These are phyloP conservation scores for Aphanomyces cochlioides DNA, from an alignment of 352 stramenopile species.

Conservation along the genomic window DNA sequence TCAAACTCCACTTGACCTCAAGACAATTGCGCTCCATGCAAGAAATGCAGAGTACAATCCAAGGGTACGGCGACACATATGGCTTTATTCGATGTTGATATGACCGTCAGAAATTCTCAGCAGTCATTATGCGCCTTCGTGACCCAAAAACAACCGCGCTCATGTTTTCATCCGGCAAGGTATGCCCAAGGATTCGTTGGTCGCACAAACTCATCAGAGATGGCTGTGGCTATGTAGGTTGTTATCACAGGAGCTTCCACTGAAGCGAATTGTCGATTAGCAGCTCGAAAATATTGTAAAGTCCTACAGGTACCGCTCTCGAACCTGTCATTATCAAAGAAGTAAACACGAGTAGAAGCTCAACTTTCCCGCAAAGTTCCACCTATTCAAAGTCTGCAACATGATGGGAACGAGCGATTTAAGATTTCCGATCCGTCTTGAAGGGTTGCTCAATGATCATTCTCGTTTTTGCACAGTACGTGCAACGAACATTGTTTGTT, in stretches of 20 bases:
- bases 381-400: constrained; percentile 95
- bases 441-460: constrained; percentile 96
- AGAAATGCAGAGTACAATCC: constrained; percentile 99
- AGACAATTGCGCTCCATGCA: constrained; percentile 95
- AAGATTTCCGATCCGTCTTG: constrained; percentile 97
- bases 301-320: constrained; percentile 44
- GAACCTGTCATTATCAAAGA: not conserved
- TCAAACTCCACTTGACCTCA: constrained; percentile 93
- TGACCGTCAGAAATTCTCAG: constrained; percentile 80
- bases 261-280: constrained; percentile 77
- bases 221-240: constrained; percentile 43
- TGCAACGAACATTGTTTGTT: constrained; percentile 16
- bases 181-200: constrained; percentile 29
- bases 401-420: constrained; percentile 98
- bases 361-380: constrained; percentile 80
- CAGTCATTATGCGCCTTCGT: constrained; percentile 93
- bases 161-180: constrained; percentile 96
- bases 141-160: constrained; percentile 97
- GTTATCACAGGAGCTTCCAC: constrained; percentile 79
- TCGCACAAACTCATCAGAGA: not conserved
- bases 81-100: not conserved
- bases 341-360: constrained; percentile 57
- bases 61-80: constrained; percentile 56
- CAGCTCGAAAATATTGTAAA: constrained; percentile 79
- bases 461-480: constrained; percentile 91